Percentiles rank a stretch among this genome's conserved stretches.
Evolutionary conservation across 2,329 filamentous ascomycete genomes (phyloP).

Genomic region (Pseudocercospora musae): DNA sequence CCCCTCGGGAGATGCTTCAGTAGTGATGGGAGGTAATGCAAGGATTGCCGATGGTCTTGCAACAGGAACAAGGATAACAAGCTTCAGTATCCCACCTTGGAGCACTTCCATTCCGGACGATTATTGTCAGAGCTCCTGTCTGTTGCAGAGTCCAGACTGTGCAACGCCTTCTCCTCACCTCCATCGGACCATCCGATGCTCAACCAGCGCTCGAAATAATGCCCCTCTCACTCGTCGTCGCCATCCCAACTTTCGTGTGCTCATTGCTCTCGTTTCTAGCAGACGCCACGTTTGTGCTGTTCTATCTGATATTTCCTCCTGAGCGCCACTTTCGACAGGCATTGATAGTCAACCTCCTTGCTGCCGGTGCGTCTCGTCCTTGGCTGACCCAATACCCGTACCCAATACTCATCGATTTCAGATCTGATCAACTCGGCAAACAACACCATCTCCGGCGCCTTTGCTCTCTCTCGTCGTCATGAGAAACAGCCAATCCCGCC

Average conservation of each 20-base stretch:
- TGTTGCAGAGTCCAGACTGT: no score
- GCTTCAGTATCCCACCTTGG: background rate
- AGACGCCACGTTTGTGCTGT: conserved; percentile 15
- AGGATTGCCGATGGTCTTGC: background rate
- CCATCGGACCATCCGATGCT: background rate
- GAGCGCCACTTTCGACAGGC: conserved; percentile 25
- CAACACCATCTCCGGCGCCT: conserved; percentile 43
- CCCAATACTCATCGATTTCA: no score
- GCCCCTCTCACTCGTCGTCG: conserved; percentile 15
- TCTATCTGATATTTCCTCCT: conserved; percentile 20
- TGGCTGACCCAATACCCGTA: no score
- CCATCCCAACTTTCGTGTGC: conserved; percentile 23
- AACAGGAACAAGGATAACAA: conserved; percentile 2
- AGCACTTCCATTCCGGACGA: background rate
- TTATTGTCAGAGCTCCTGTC: conserved; percentile 1
- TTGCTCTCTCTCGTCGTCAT: conserved; percentile 31
- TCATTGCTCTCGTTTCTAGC: conserved; percentile 20
- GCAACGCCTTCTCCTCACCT: background rate
- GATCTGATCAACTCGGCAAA: conserved; percentile 45
- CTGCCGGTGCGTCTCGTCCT: conserved; percentile 15
- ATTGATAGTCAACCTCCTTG: conserved; percentile 22
- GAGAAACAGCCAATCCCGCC: conserved; percentile 23
- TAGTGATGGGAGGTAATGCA: background rate
- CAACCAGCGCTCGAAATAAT: background rate
- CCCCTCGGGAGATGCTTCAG: background rate